These are phyloP conservation scores for Isatis tinctoria DNA, from an alignment of 345 rosid species.

Conservation along the genomic window DNA sequence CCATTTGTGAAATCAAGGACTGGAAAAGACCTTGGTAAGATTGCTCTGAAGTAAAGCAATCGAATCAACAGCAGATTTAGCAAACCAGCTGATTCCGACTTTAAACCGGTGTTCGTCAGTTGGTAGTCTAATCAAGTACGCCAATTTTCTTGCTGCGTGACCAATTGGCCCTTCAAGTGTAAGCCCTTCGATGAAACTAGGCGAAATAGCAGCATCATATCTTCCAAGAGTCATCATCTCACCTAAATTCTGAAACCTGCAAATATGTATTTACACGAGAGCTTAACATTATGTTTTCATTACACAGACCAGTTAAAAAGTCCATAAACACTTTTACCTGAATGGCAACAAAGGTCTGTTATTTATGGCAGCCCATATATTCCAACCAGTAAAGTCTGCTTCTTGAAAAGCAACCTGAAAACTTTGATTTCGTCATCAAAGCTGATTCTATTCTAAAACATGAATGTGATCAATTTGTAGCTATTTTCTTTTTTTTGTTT, in stretches of 20 bases:
- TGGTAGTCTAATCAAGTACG: constrained; percentile 80
- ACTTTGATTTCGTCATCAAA: neutral
- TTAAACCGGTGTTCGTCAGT: constrained; percentile 88
- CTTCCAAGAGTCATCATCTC: constrained; percentile 97
- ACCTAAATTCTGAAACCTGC: constrained; percentile 87
- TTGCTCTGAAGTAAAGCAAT: constrained; percentile 70
- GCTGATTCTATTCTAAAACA: neutral
- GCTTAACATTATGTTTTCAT: neutral
- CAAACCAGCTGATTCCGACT: constrained; percentile 90
- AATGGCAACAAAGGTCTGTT: constrained; percentile 84
- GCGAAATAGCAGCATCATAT: constrained; percentile 80
- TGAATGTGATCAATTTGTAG: neutral
- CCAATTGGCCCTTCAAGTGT: constrained; percentile 90
- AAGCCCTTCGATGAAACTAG: constrained; percentile 84
- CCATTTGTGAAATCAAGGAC: constrained; percentile 24
- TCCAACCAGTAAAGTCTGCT: constrained; percentile 97
- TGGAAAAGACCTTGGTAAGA: constrained; percentile 57
- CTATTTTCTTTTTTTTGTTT: neutral
- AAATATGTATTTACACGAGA: neutral
- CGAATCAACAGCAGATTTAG: constrained; percentile 73
- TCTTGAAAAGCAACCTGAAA: constrained; percentile 93
- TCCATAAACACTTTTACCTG: constrained; percentile 42
- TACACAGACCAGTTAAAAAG: neutral
- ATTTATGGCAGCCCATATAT: constrained; percentile 96
- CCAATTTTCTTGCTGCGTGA: constrained; percentile 80